Percentiles rank a stretch among this genome's conserved stretches.
These are phyloP conservation scores for Aspergillus fischeri DNA, from an alignment of 2,329 filamentous ascomycete genomes.

Conservation along the genomic window DNA sequence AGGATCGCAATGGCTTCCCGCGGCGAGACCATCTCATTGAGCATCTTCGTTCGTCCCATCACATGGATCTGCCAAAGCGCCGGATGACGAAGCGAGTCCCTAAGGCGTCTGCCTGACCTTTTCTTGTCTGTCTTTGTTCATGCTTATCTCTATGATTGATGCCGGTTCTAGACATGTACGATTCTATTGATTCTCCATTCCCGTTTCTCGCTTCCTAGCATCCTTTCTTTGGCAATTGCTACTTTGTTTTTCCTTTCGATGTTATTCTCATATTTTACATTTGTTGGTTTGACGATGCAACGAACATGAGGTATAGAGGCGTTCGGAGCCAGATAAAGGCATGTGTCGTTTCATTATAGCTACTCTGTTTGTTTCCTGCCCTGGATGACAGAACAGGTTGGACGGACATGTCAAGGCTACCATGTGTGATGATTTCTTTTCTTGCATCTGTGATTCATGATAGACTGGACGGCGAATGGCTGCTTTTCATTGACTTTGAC, in stretches of 20 bases:
- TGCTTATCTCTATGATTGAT: not conserved
- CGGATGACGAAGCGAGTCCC: slow-evolving; percentile 25
- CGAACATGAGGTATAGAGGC: not conserved
- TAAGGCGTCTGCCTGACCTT: slow-evolving; percentile 14
- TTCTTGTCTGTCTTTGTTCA: slow-evolving; percentile 7
- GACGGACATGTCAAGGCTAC: not conserved
- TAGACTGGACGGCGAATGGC: not conserved
- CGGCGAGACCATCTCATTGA: slow-evolving; percentile 56
- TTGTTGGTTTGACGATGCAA: not conserved
- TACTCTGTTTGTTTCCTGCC: not conserved
- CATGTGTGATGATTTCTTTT: not conserved
- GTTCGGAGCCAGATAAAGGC: not conserved
- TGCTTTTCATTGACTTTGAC: not conserved
- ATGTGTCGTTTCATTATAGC: not conserved
- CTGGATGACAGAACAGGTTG: not conserved
- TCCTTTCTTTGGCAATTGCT: too few relatives aligned
- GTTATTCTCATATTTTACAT: not conserved
- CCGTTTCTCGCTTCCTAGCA: not conserved
- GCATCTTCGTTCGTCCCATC: slow-evolving; percentile 55
- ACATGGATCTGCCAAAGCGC: slow-evolving; percentile 43
- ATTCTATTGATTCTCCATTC: not conserved
- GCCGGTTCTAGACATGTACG: not conserved
- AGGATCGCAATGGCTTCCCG: slow-evolving; percentile 49
- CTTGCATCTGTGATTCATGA: not conserved
- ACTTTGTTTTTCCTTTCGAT: not conserved